Evolutionary conservation across 371 early-diverging fungal genomes (phyloP), one percentile per base, ranked within the genome.

Genomic region (Basidiobolus meristosporus): DNA sequence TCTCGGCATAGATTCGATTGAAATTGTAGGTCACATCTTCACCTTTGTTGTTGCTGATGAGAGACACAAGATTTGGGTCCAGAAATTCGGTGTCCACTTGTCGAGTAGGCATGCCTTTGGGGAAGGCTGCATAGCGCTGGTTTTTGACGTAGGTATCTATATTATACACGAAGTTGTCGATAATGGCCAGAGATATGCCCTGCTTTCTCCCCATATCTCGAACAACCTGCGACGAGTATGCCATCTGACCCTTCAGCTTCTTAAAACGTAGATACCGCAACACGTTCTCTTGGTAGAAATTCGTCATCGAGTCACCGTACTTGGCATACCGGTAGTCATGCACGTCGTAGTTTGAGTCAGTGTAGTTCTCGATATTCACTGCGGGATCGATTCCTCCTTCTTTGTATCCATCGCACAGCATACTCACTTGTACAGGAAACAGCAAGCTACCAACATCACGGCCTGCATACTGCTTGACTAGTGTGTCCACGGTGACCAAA

Each of bases 91-190:
- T 55, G 5, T 68, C 59, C 20, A 46, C 50, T 0, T 51, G 53
- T 7, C 52, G 45, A 2, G 65, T 45, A 1, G 26, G 33, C 2
- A 50, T 48, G 7, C 22, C 26, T 20, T 49, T 41, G 15, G 40
- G 47, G 49, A 42, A 42, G 20, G 19, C 3, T 21, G 42, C 32
- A 53, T 38, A 18, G 38, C 37, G 62, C 59, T 45, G 45, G 60
- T 47, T 47, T 21, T 34, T 34, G 51, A 81, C 63, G 44, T 86
- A 87, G 31, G 63, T 56, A 22, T 77, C 72, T 44, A 87, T 52
- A 39, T 87, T 86, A 39, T 81, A 87, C 0, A 86, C 65, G 34
- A 67, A 63, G 42, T 74, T 63, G 48, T 82, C 65, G 45, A 84
- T 63, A 10, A 79, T 68, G 1, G 69, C 57, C 53, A 76, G 71